These are phyloP conservation scores for Calycina marina DNA, from an alignment of 2,329 filamentous ascomycete genomes.

Conservation along the genomic window DNA sequence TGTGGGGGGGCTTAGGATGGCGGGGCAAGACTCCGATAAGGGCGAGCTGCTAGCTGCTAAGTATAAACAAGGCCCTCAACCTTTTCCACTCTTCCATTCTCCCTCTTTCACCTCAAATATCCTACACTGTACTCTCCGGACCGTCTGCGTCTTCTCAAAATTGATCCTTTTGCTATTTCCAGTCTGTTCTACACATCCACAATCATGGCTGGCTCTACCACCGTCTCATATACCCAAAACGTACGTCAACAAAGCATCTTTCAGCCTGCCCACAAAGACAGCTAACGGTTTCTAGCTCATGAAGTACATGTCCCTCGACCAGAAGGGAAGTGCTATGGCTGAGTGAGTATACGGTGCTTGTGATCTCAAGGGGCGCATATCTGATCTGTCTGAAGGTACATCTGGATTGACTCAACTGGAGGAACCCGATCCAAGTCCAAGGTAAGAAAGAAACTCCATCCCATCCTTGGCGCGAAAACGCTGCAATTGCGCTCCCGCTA, in stretches of 20 bases:
- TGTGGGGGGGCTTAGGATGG: no score
- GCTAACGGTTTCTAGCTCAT: constrained; percentile 49
- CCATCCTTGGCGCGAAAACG: background rate
- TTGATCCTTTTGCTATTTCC: background rate
- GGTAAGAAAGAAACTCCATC: constrained; percentile 41
- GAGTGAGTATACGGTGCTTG: constrained; percentile 52
- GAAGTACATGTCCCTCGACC: constrained; percentile 84
- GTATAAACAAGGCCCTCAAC: no score
- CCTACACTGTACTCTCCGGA: background rate
- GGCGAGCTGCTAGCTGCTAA: no score
- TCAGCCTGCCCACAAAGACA: background rate
- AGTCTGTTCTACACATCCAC: constrained; percentile 2
- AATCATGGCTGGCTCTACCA: constrained; percentile 20
- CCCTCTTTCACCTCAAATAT: background rate
- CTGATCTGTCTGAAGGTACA: constrained; percentile 36
- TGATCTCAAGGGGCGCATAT: constrained; percentile 12
- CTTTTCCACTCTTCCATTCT: background rate
- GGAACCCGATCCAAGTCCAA: constrained; percentile 88
- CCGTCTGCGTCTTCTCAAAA: background rate
- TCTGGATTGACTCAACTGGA: constrained; percentile 83
- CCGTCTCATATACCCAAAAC: constrained; percentile 25
- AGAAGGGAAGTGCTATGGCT: constrained; percentile 78
- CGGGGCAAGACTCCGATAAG: no score
- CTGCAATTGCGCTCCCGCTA: constrained; percentile 4
- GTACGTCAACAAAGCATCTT: constrained; percentile 22